These are phyloP conservation scores for Vitis hybrid DNA, from an alignment of 177 flowering plant genomes.

Conservation along the genomic window DNA sequence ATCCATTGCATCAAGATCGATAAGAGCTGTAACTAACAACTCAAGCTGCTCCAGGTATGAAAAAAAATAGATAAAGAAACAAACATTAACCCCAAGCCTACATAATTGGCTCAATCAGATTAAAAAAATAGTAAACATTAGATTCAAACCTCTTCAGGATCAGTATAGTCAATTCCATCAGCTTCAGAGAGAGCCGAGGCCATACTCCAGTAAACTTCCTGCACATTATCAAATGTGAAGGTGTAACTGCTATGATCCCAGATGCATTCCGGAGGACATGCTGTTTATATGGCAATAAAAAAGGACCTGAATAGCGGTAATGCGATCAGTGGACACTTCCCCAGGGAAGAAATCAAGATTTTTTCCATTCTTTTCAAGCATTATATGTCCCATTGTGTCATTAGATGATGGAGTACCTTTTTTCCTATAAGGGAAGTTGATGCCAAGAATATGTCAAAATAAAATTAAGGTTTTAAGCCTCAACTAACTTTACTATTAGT, in stretches of 20 bases:
- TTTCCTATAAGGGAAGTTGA: slow-evolving; percentile 40
- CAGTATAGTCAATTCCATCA: slow-evolving; percentile 92
- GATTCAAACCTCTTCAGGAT: slow-evolving; percentile 83
- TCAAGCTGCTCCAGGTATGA: slow-evolving; percentile 68
- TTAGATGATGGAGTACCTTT: slow-evolving; percentile 34
- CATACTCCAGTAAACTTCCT: slow-evolving; percentile 92
- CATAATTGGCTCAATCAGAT: slow-evolving; percentile 2
- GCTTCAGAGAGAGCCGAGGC: slow-evolving; percentile 93
- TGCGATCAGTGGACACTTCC: slow-evolving; percentile 77
- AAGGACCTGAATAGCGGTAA: slow-evolving; percentile 82
- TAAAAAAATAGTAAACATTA: neutral
- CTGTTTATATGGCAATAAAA: neutral
- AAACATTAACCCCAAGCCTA: neutral
- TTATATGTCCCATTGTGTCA: slow-evolving; percentile 39
- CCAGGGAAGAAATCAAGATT: slow-evolving; percentile 61
- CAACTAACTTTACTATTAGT: neutral
- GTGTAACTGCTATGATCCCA: neutral
- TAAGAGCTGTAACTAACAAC: slow-evolving; percentile 77
- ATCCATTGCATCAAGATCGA: slow-evolving; percentile 99
- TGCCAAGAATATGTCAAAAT: slow-evolving; percentile 9
- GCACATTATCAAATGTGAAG: slow-evolving; percentile 9
- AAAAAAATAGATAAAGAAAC: slow-evolving; percentile 4
- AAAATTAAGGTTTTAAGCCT: slow-evolving; percentile 6
- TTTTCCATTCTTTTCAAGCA: slow-evolving; percentile 90
- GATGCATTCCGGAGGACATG: neutral